Evolutionary conservation across 2,329 filamentous ascomycete genomes (phyloP), one percentile per base, ranked within the genome.

Genomic region (Beauveria rudraprayagi): DNA sequence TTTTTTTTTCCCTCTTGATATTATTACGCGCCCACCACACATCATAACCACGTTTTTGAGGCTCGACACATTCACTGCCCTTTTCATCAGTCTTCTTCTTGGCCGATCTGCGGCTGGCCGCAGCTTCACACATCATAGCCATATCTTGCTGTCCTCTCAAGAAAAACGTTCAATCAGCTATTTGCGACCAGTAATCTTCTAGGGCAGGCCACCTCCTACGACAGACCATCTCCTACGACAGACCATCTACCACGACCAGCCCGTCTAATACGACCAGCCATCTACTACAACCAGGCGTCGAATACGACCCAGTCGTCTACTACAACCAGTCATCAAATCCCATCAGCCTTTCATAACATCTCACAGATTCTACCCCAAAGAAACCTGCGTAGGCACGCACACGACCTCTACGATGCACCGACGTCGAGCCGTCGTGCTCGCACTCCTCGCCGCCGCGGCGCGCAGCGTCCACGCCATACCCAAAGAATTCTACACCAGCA

Each of bases 81-180:
- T 17, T 4, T 34, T 5, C 4, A 14, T 34, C 11, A 5, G 3
- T 30, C 37, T 40, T 2, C 9, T 41, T 41, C 46, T 34, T 47
- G 14, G 6, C 52, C 26, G 1, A n/a, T 4, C 47, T 53, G 57
- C 57, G 48, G 57, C 57, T 28, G 57, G 57, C 57, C 57, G 57
- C 48, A 52, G 46, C 47, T 34, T 37, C n/a, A 52, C 48, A 17
- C 11, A 60, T 9, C 16, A 51, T 6, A 44, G 8, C 46, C 22
- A 58, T 30, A 14, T 34, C 30, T 14, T 34, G 30, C 5, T 5
- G 4, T 34, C 14, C 0, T 11, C 30, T 10, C 10, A 34, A 34
- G 10, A 34, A 34, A 34, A 11, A 11, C 28, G 10, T 34, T 11
- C 30, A 11, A 11, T 34, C 30, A 34, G 10, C 9, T 26, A 34